These are phyloP conservation scores for Lotmaria passim DNA, from an alignment of 208 protist genomes.

Conservation along the genomic window DNA sequence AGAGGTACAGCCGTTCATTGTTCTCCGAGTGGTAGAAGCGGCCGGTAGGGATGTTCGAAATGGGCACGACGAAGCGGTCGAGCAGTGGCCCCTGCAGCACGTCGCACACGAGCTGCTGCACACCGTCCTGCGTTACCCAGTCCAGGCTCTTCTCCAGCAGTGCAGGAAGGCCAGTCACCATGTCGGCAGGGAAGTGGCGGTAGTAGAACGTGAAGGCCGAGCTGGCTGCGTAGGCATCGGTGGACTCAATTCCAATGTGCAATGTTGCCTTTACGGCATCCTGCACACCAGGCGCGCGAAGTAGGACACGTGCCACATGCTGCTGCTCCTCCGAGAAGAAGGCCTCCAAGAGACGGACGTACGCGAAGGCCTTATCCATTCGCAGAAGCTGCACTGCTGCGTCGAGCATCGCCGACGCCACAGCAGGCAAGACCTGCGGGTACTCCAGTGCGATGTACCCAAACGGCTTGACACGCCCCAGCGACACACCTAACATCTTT, in stretches of 20 bases:
- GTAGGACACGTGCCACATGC: background rate
- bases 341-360: background rate
- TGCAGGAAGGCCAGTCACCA: background rate
- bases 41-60: background rate
- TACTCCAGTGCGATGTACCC: background rate
- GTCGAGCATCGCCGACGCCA: background rate
- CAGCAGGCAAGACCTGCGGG: background rate
- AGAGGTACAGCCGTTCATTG: background rate
- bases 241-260: background rate
- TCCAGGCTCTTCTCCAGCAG: constrained; percentile 14
- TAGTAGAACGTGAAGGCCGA: background rate
- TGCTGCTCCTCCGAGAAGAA: background rate
- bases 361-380: background rate
- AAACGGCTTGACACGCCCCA: background rate
- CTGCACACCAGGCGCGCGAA: background rate
- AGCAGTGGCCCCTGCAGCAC: constrained; percentile 20
- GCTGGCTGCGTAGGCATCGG: background rate
- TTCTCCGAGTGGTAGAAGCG: constrained; percentile 15
- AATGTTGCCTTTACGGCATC: background rate
- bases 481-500: background rate
- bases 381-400: background rate
- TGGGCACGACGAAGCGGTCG: background rate
- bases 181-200: constrained; percentile 6
- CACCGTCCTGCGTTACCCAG: constrained; percentile 6
- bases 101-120: constrained; percentile 21